Conservation (phyloP, 495 filamentous ascomycete genomes). For the Lasiosphaeriaceae sp. region DNA sequence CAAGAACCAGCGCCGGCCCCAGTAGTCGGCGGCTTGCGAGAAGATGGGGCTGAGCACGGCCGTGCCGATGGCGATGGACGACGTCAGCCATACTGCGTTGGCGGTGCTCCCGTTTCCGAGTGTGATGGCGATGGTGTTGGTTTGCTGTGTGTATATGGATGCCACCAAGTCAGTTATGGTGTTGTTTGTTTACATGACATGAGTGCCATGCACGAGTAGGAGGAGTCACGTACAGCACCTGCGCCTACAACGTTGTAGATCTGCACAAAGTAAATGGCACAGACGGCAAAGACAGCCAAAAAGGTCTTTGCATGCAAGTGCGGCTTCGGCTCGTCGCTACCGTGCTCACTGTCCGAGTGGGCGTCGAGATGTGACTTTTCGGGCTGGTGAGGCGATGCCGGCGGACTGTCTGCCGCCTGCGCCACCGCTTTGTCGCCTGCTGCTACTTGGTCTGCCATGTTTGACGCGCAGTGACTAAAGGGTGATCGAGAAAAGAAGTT, state of each 20-base stretch:
- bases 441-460: not conserved
- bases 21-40: conserved; percentile 30
- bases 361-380: conserved; percentile 4
- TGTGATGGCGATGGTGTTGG: conserved; percentile 23
- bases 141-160: conserved; percentile 9
- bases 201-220: too few species aligned
- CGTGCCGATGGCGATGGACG: conserved; percentile 29
- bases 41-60: conserved; percentile 26
- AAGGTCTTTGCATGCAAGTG: conserved; percentile 32
- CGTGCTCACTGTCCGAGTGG: not conserved
- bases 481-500: too few species aligned
- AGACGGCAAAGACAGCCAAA: conserved; percentile 28
- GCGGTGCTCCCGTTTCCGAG: conserved; percentile 15
- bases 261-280: conserved; percentile 31
- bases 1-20: conserved; percentile 29
- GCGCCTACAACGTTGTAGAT: conserved; percentile 28
- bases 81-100: conserved; percentile 23
- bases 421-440: not conserved
- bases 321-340: conserved; percentile 15
- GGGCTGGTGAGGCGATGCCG: not conserved
- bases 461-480: not conserved
- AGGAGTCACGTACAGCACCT: conserved; percentile 25
- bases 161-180: not conserved
- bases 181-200: not conserved
- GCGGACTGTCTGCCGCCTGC: not conserved